Evolutionary conservation across 495 filamentous ascomycete genomes (phyloP), one percentile per base, ranked within the genome.

Genomic region (Bryoglossum gracile): DNA sequence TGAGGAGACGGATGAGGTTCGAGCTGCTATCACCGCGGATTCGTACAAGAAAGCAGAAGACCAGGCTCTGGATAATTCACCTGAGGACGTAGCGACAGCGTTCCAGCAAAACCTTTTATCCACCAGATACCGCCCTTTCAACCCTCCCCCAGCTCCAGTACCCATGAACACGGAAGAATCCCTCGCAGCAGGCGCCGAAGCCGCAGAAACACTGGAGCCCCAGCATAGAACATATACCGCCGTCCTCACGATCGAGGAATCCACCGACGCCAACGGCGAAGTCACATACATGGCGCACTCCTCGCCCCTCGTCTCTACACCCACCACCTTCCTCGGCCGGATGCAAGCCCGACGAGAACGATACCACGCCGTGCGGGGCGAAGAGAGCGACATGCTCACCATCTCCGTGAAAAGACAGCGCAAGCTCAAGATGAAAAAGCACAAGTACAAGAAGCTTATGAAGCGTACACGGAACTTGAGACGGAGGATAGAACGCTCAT

Each of bases 361-460:
- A 25, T 66, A 66, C 14, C 59, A 64, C 11, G 64, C 65, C 19
- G 56, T 62, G 23, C 25, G 26, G 4, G 23, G 21, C 2, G 54
- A 48, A 33, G 63, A 67, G 42, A 55, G 57, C 32, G 61, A 59
- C 19, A 66, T 69, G 56, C 73, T 75, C 73, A 68, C 82, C 14
- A 85, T 99, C 58, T 92, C 86, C 65, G 92, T 95, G 50, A 84
- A 81, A 68, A 75, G 94, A 67, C 84, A 89, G 53, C 75, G 89
- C 60, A 88, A 86, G 69, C 69, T 90, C 63, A 95, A 91, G 80
- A 98, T 98, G 90, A 98, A 98, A 87, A 98, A 97, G 76, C 90
- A 97, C 73, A 98, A 98, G 80, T 94, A 94, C 66, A 97, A 95
- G 91, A 97, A 97, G 80, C 74, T 99, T 52, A 86, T 94, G 85